Evolutionary conservation across 345 rosid genomes (phyloP).

Genomic region (Angophora floribunda): DNA sequence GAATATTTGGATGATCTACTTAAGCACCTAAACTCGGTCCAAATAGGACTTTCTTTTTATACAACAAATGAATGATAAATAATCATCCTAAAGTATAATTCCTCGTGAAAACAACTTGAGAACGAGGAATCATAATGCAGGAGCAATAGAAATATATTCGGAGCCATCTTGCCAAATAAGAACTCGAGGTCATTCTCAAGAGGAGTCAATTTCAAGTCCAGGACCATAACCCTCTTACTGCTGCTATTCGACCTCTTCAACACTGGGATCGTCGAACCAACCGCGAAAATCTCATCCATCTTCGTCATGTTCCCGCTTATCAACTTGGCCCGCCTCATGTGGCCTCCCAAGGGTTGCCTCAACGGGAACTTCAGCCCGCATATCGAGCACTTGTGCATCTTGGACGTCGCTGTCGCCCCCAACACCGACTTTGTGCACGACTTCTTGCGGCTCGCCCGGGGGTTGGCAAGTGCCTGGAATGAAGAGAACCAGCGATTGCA

Average conservation of each 20-base stretch:
- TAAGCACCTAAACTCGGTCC: background rate
- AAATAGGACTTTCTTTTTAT: background rate
- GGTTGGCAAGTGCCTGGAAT: conserved; percentile 40
- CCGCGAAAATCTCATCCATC: background rate
- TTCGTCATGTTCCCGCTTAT: background rate
- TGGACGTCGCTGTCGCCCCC: background rate
- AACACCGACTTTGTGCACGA: background rate
- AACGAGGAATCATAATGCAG: background rate
- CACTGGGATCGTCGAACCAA: background rate
- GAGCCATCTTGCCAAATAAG: conserved; percentile 2
- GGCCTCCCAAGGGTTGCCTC: conserved; percentile 13
- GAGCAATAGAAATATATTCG: background rate
- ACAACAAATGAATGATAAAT: background rate
- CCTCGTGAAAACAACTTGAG: background rate
- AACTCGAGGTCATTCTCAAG: conserved; percentile 8
- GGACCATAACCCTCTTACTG: background rate
- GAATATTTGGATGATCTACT: background rate
- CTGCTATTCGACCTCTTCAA: conserved; percentile 1
- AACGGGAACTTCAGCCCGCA: conserved; percentile 7
- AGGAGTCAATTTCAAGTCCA: conserved; percentile 11
- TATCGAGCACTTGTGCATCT: conserved; percentile 9
- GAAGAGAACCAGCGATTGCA: conserved; percentile 23
- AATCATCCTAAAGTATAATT: background rate
- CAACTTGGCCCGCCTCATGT: conserved; percentile 9
- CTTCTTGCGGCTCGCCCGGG: conserved; percentile 36